Percentiles rank a stretch among this genome's conserved stretches.
Evolutionary conservation across 768 basidiomycete genomes (phyloP).

Genomic region (Kondoa malvinella): DNA sequence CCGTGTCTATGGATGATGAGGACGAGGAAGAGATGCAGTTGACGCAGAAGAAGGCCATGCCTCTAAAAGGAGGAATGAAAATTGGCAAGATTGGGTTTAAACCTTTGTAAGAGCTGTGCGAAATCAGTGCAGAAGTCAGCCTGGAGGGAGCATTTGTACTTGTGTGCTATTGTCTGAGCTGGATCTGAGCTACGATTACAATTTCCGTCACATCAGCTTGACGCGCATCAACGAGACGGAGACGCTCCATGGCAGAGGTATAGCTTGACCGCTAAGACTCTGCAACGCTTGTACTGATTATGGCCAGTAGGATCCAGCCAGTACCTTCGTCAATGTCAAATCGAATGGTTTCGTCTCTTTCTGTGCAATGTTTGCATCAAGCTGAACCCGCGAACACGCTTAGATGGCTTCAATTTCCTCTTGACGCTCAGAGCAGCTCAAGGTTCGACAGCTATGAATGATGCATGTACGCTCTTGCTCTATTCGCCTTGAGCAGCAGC

Average conservation of each 20-base stretch:
- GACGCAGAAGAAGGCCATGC: neutral
- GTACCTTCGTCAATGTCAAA: neutral
- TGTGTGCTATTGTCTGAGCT: too few species aligned
- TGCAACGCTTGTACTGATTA: neutral
- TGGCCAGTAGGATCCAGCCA: neutral
- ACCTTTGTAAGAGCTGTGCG: neutral
- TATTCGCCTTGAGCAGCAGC: neutral
- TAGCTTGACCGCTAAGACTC: too few species aligned
- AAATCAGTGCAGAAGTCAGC: too few species aligned
- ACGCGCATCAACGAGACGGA: too few species aligned
- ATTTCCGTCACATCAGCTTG: too few species aligned
- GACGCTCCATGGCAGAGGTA: too few species aligned
- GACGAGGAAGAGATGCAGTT: neutral
- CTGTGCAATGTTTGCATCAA: neutral
- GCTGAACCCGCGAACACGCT: neutral
- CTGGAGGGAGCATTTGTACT: neutral
- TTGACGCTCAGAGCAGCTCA: neutral
- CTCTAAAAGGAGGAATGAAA: neutral
- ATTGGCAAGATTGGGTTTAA: neutral
- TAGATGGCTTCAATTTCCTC: neutral
- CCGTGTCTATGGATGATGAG: neutral
- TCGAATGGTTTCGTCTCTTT: neutral
- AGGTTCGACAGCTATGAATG: neutral
- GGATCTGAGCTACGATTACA: too few species aligned
- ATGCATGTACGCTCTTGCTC: neutral